These are phyloP conservation scores for Pachysandra terminalis DNA, from an alignment of 164 flowering plant species.

Conservation along the genomic window DNA sequence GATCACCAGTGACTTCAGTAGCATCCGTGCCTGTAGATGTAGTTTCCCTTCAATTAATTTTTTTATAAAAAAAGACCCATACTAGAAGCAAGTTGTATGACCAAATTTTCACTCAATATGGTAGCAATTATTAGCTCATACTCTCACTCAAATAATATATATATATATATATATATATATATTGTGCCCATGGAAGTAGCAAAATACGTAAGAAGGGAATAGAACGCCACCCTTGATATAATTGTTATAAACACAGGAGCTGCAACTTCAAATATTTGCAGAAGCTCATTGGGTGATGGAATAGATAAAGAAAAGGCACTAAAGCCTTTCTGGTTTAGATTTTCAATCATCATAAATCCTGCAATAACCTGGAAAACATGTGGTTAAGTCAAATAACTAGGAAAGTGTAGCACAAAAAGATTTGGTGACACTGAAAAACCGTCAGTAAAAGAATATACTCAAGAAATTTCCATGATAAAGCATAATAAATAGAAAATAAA, in stretches of 20 bases:
- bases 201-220: slow-evolving; percentile 63
- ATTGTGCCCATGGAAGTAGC: slow-evolving; percentile 84
- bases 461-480: background rate
- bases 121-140: no score
- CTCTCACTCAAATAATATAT: no score
- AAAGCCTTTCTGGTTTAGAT: slow-evolving; percentile 74
- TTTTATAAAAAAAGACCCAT: background rate
- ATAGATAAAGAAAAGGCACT: slow-evolving; percentile 59
- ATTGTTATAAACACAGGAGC: slow-evolving; percentile 92
- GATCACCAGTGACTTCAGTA: slow-evolving; percentile 75
- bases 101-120: no score
- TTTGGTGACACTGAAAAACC: background rate
- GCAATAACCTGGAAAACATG: slow-evolving; percentile 67
- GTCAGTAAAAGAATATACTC: background rate
- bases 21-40: slow-evolving; percentile 57
- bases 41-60: slow-evolving; percentile 13
- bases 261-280: slow-evolving; percentile 65
- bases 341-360: slow-evolving; percentile 77
- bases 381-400: slow-evolving; percentile 13
- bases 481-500: background rate
- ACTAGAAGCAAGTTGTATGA: background rate
- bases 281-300: slow-evolving; percentile 66
- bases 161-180: no score
- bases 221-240: slow-evolving; percentile 91
- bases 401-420: background rate